Evolutionary conservation across 2,329 filamentous ascomycete genomes (phyloP).

Genomic region (Ceratocystis alfenasii): DNA sequence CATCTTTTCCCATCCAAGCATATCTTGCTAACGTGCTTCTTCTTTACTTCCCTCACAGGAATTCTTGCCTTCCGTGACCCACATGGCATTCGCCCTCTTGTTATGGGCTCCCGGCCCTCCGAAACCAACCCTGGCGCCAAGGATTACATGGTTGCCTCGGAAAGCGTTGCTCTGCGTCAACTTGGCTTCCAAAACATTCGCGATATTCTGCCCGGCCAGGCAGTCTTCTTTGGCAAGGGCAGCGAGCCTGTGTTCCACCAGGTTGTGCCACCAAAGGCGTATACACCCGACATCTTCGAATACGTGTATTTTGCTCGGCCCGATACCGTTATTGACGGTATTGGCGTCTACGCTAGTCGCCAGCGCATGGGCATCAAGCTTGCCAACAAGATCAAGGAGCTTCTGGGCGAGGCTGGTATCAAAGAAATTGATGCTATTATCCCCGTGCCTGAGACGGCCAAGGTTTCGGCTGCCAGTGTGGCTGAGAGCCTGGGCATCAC

Average conservation of each 20-base stretch:
- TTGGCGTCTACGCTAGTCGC: constrained; percentile 71
- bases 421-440: constrained; percentile 59
- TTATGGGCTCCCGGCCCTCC: constrained; percentile 62
- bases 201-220: constrained; percentile 72
- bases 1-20: not conserved
- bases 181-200: constrained; percentile 65
- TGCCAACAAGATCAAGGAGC: constrained; percentile 56
- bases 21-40: constrained; percentile 35
- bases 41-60: not conserved
- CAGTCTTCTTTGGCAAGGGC: constrained; percentile 75
- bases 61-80: constrained; percentile 24
- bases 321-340: constrained; percentile 74
- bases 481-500: constrained; percentile 65
- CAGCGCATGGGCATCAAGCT: constrained; percentile 79
- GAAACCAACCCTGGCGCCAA: constrained; percentile 47
- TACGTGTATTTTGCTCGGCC: constrained; percentile 79
- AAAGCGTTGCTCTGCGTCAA: constrained; percentile 72
- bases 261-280: constrained; percentile 54
- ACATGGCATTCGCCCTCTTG: constrained; percentile 69
- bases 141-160: constrained; percentile 87
- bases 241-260: constrained; percentile 61
- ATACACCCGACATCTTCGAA: constrained; percentile 71
- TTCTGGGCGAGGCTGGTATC: constrained; percentile 56
- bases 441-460: constrained; percentile 50
- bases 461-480: constrained; percentile 59